These are phyloP conservation scores for Stromatinia cepivora DNA, from an alignment of 2,329 filamentous ascomycete genomes.

Conservation along the genomic window DNA sequence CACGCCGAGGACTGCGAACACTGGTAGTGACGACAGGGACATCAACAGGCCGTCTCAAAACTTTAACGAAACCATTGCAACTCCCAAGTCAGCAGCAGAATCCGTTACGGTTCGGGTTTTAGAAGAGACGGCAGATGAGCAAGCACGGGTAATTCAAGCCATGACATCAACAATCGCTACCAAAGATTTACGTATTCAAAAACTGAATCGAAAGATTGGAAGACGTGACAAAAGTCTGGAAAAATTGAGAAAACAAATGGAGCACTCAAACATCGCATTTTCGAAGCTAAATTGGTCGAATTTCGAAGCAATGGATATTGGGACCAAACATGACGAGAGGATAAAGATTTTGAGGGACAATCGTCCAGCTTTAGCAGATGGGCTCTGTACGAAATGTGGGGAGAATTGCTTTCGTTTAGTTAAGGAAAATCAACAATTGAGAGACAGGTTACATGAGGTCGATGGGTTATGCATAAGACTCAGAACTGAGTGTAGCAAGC, in stretches of 20 bases:
- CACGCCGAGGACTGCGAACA: neutral
- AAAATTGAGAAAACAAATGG: neutral
- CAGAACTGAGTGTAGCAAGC: neutral
- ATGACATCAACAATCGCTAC: neutral
- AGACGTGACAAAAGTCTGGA: conserved; percentile 1
- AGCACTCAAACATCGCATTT: neutral
- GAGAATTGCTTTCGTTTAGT: conserved; percentile 1
- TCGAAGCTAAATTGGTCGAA: neutral
- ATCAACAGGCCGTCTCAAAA: neutral
- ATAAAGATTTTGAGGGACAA: neutral
- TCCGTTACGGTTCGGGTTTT: neutral
- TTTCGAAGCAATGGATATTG: neutral
- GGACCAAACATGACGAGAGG: neutral
- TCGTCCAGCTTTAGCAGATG: neutral
- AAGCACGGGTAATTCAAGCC: neutral
- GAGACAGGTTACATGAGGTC: neutral
- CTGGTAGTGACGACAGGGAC: neutral
- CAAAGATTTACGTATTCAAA: neutral
- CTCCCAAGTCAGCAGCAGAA: neutral
- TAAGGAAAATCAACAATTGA: neutral
- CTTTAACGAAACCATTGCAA: neutral
- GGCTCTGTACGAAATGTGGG: neutral
- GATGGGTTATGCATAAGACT: conserved; percentile 13
- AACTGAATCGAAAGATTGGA: neutral
- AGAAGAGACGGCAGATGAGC: neutral